These are phyloP conservation scores for Ceratocystis colombiana DNA, from an alignment of 2,329 filamentous ascomycete genomes.

Conservation along the genomic window DNA sequence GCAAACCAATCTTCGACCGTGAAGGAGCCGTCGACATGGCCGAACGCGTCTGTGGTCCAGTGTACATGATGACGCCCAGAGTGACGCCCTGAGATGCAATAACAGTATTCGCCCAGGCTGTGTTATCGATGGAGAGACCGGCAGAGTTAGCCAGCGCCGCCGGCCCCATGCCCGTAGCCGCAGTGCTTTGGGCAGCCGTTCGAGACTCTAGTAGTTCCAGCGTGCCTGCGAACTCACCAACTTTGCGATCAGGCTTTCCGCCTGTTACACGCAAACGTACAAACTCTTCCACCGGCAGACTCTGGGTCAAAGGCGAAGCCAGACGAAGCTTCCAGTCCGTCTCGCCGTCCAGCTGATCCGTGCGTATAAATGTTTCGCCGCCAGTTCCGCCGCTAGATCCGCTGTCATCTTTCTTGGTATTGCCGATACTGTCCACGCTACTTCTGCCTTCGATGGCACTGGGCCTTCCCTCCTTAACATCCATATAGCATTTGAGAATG, in stretches of 20 bases:
- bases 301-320: conserved; percentile 76
- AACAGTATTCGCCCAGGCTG: conserved; percentile 96
- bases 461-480: background rate
- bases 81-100: conserved; percentile 87
- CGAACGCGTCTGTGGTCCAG: conserved; percentile 84
- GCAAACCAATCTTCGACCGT: conserved; percentile 81
- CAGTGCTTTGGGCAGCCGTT: conserved; percentile 38
- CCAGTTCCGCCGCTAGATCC: conserved; percentile 37
- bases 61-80: conserved; percentile 85
- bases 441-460: conserved; percentile 29
- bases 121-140: conserved; percentile 87
- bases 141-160: conserved; percentile 43
- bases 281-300: conserved; percentile 62
- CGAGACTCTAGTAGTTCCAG: conserved; percentile 59
- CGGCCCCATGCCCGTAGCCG: conserved; percentile 26
- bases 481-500: conserved; percentile 65
- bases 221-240: conserved; percentile 91
- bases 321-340: conserved; percentile 96
- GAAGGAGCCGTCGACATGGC: conserved; percentile 86
- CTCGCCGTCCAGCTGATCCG: conserved; percentile 93
- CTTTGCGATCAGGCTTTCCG: conserved; percentile 82
- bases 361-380: conserved; percentile 92
- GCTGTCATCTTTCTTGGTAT: conserved; percentile 32
- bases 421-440: conserved; percentile 26
- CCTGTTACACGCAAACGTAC: conserved; percentile 61